Percentiles rank a stretch among this genome's conserved stretches.
Conservation (phyloP, 2,329 filamentous ascomycete genomes). For the Diaporthe vaccinii region DNA sequence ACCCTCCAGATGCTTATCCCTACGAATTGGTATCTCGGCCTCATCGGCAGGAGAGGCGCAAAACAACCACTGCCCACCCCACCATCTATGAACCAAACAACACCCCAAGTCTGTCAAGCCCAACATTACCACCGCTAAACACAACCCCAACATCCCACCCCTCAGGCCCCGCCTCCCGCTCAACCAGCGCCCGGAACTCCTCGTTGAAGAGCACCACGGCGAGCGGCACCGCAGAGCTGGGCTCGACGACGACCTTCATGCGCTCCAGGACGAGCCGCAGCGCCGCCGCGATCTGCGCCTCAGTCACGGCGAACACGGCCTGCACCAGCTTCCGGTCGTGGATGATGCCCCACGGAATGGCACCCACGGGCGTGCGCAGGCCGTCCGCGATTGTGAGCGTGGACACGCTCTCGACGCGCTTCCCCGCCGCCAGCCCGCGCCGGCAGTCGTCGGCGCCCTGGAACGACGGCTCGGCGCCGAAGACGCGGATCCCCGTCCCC, state of each 20-base stretch:
- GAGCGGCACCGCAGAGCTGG: slow-evolving; percentile 85
- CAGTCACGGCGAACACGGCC: slow-evolving; percentile 80
- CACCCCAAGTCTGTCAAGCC: slow-evolving; percentile 65
- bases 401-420: slow-evolving; percentile 76
- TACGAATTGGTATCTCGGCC: background rate
- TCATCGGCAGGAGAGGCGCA: background rate
- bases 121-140: slow-evolving; percentile 72
- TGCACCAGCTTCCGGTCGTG: slow-evolving; percentile 77
- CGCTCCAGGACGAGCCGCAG: slow-evolving; percentile 86
- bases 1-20: background rate
- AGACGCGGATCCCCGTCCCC: slow-evolving; percentile 80
- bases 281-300: slow-evolving; percentile 84
- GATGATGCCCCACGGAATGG: slow-evolving; percentile 82
- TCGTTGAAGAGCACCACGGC: slow-evolving; percentile 89
- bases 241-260: slow-evolving; percentile 92
- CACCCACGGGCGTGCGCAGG: slow-evolving; percentile 84
- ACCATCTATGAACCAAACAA: slow-evolving; percentile 55
- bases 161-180: slow-evolving; percentile 75
- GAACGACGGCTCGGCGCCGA: slow-evolving; percentile 87
- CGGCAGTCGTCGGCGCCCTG: slow-evolving; percentile 87
- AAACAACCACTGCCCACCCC: background rate
- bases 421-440: slow-evolving; percentile 75
- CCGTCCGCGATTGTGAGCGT: slow-evolving; percentile 91
- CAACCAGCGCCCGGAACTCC: slow-evolving; percentile 80
- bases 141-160: slow-evolving; percentile 80